A percentile compares a stretch with the other conserved stretches of the same genome.
Evolutionary conservation across 495 filamentous ascomycete genomes (phyloP).

Genomic region (Cudoniella acicularis): DNA sequence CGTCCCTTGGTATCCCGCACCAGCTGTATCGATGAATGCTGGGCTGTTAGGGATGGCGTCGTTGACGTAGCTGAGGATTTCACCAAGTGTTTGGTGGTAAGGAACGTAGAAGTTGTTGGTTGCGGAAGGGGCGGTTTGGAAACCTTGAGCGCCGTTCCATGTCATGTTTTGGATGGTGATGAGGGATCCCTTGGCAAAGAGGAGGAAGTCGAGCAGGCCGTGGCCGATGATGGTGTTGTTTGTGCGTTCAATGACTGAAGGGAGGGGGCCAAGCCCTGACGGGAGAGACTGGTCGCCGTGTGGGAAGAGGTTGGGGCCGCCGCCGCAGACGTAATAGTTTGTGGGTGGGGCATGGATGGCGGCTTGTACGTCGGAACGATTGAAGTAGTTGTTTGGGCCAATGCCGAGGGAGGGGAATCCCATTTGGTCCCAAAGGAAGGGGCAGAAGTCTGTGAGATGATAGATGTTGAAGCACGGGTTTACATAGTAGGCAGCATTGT

Average conservation of each 20-base stretch:
- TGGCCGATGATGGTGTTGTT: slow-evolving; percentile 70
- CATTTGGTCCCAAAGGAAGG: slow-evolving; percentile 66
- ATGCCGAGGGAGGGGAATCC: slow-evolving; percentile 63
- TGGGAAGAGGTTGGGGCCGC: slow-evolving; percentile 16
- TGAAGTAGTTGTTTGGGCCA: slow-evolving; percentile 68
- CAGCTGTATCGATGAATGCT: slow-evolving; percentile 27
- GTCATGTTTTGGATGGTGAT: slow-evolving; percentile 83
- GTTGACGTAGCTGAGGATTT: slow-evolving; percentile 1
- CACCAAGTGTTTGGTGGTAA: slow-evolving; percentile 37
- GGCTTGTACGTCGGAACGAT: slow-evolving; percentile 67
- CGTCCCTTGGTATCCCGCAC: slow-evolving; percentile 56
- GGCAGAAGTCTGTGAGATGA: slow-evolving; percentile 70
- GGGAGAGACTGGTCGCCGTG: slow-evolving; percentile 43
- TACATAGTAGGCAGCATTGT: slow-evolving; percentile 46
- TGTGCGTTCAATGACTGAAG: slow-evolving; percentile 67
- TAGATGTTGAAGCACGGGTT: slow-evolving; percentile 86
- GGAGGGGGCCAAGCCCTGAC: slow-evolving; percentile 50
- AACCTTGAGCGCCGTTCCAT: slow-evolving; percentile 72
- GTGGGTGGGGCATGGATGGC: slow-evolving; percentile 60
- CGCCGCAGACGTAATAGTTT: slow-evolving; percentile 11
- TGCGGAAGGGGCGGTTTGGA: slow-evolving; percentile 45
- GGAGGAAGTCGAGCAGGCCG: slow-evolving; percentile 44
- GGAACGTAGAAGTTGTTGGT: slow-evolving; percentile 61
- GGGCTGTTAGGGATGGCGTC: neutral
- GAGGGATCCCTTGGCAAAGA: slow-evolving; percentile 64